These are phyloP conservation scores for Aspergillus steynii DNA, from an alignment of 495 filamentous ascomycete species.

Conservation along the genomic window DNA sequence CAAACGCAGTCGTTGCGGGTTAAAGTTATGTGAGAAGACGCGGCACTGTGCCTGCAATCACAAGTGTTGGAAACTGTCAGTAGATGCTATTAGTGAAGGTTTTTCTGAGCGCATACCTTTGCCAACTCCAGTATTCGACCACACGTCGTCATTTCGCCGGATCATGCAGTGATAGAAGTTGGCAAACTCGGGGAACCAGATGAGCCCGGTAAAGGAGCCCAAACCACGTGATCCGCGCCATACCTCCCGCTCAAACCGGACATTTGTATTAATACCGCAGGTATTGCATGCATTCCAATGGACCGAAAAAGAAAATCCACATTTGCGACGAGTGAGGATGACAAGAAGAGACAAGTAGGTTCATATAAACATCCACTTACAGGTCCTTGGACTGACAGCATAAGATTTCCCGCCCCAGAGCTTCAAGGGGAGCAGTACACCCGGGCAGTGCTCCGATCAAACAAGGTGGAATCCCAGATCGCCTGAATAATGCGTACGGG, in stretches of 20 bases:
- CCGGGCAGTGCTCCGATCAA: not conserved
- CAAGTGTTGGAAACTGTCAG: not conserved
- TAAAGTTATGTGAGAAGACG: conserved; percentile 89
- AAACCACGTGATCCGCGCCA: not conserved
- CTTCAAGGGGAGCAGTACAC: not conserved
- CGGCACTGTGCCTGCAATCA: conserved; percentile 75
- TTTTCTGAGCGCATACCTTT: conserved; percentile 57
- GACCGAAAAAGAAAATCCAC: conserved; percentile 23
- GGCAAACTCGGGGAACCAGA: not conserved
- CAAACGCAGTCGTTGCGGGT: conserved; percentile 74
- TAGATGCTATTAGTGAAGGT: not conserved
- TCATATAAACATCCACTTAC: not conserved
- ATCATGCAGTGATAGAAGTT: not conserved
- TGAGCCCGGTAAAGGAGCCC: not conserved
- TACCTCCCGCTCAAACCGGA: not conserved
- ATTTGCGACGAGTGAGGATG: conserved; percentile 6
- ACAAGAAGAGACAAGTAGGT: conserved; percentile 13
- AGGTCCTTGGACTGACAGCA: not conserved
- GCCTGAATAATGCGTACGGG: not conserved
- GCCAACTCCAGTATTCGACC: conserved; percentile 73
- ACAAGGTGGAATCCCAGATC: not conserved
- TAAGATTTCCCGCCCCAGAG: not conserved
- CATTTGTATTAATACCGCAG: no score
- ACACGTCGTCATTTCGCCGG: conserved; percentile 64
- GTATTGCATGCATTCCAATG: conserved; percentile 9